Conservation (phyloP, 176 grass and related monocot genomes). For the Oryza meridionalis region DNA sequence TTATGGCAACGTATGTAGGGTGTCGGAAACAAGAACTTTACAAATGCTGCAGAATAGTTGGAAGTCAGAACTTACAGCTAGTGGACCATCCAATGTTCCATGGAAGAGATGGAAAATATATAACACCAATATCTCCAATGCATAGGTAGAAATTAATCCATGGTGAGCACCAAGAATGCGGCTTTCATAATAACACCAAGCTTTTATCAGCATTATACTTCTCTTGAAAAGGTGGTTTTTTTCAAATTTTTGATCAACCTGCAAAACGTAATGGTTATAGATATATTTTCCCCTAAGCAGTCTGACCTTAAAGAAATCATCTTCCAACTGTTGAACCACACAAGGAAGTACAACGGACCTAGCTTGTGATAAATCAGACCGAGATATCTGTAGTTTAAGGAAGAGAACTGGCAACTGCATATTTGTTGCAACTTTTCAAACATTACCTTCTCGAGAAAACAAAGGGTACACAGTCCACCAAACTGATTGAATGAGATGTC, state of each 20-base stretch:
- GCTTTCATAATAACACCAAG: constrained; percentile 97
- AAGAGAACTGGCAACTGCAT: constrained; percentile 1
- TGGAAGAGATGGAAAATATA: constrained; percentile 87
- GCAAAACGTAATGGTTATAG: constrained; percentile 38
- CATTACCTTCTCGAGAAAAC: constrained; percentile 92
- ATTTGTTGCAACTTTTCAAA: constrained; percentile 5
- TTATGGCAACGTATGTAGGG: constrained; percentile 7
- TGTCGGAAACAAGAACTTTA: constrained; percentile 11
- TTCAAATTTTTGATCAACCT: constrained; percentile 79
- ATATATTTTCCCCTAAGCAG: constrained; percentile 16
- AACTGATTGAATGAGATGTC: constrained; percentile 98
- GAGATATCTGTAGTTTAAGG: constrained; percentile 24
- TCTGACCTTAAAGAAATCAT: constrained; percentile 12
- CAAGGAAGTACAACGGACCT: constrained; percentile 8
- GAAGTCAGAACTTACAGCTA: constrained; percentile 59
- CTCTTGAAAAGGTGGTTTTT: constrained; percentile 82
- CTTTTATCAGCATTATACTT: constrained; percentile 94
- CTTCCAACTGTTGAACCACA: not conserved
- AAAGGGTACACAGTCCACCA: constrained; percentile 81
- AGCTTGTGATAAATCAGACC: constrained; percentile 15
- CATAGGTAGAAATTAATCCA: constrained; percentile 94
- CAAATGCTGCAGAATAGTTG: not conserved
- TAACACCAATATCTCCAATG: constrained; percentile 83
- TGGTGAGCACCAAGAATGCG: constrained; percentile 96
- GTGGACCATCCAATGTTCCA: constrained; percentile 64